Percentiles rank a stretch among this genome's conserved stretches.
Conservation (phyloP, 257 asterid species). For the Solanum lycopersicoides region DNA sequence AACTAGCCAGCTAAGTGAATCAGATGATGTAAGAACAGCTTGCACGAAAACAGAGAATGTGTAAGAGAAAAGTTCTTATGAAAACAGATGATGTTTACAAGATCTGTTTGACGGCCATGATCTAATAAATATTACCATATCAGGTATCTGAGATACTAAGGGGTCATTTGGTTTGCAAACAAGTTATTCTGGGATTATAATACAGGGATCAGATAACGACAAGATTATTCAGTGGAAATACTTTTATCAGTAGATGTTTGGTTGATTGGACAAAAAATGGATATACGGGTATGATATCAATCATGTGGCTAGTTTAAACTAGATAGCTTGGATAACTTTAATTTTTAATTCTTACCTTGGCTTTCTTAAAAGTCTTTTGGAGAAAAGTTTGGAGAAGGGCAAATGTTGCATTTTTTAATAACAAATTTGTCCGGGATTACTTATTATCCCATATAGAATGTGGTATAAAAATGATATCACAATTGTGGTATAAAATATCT, state of each 20-base stretch:
- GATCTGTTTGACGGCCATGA: background rate
- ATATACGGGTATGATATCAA: background rate
- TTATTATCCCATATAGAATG: background rate
- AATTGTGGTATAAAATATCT: background rate
- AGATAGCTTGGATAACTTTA: background rate
- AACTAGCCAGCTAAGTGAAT: background rate
- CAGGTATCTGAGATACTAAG: background rate
- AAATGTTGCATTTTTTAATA: background rate
- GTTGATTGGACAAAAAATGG: background rate
- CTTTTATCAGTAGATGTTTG: background rate
- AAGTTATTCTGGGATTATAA: background rate
- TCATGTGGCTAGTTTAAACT: background rate
- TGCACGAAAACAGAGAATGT: background rate
- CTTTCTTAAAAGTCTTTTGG: background rate
- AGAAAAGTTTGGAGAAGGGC: background rate
- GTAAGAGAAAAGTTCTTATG: background rate
- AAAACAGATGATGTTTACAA: background rate
- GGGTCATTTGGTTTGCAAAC: background rate
- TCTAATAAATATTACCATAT: background rate
- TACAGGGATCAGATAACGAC: background rate
- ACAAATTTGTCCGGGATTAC: background rate
- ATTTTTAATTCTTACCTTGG: background rate
- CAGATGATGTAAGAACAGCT: background rate
- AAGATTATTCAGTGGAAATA: background rate
- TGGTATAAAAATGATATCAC: background rate